Evolutionary conservation across 805 yeast genomes (phyloP).

Genomic region (Saturnispora bothae): DNA sequence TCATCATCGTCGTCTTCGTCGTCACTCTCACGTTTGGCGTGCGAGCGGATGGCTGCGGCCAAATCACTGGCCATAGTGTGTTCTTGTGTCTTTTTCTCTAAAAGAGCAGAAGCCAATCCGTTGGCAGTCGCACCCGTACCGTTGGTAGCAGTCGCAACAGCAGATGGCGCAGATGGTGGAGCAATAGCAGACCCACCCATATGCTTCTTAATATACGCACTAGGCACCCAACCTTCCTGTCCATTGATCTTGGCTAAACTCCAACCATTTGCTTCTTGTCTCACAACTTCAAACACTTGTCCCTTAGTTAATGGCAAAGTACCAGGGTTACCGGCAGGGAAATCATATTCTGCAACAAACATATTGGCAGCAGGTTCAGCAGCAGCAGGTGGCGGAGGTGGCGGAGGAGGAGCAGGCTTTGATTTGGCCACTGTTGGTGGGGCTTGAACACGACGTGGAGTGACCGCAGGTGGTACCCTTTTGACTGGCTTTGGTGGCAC

Average conservation of each 20-base stretch:
- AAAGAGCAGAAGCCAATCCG: conserved; percentile 61
- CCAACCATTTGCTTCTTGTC: conserved; percentile 85
- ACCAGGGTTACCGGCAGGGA: conserved; percentile 75
- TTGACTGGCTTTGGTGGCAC: conserved; percentile 15
- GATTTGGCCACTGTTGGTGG: not conserved
- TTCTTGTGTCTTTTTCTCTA: conserved; percentile 53
- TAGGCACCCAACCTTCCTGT: conserved; percentile 95
- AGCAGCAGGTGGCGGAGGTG: conserved; percentile 70
- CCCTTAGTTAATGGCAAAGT: conserved; percentile 72
- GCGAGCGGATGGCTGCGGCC: conserved; percentile 76
- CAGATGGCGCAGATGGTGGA: conserved; percentile 32
- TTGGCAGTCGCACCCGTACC: conserved; percentile 21
- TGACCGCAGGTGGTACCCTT: conserved; percentile 7
- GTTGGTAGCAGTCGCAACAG: conserved; percentile 23
- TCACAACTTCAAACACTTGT: conserved; percentile 60
- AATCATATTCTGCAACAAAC: conserved; percentile 78
- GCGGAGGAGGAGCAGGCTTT: conserved; percentile 32
- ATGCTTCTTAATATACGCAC: conserved; percentile 63
- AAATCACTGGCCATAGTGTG: conserved; percentile 66
- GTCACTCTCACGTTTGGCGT: conserved; percentile 61
- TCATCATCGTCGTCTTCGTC: conserved; percentile 61
- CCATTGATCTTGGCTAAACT: conserved; percentile 75
- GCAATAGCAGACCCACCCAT: conserved; percentile 33
- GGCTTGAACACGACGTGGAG: conserved; percentile 4
- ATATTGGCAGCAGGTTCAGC: conserved; percentile 62